Evolutionary conservation across 2,329 filamentous ascomycete genomes (phyloP), one percentile per base, ranked within the genome.

Genomic region (Alternaria ventricosa): DNA sequence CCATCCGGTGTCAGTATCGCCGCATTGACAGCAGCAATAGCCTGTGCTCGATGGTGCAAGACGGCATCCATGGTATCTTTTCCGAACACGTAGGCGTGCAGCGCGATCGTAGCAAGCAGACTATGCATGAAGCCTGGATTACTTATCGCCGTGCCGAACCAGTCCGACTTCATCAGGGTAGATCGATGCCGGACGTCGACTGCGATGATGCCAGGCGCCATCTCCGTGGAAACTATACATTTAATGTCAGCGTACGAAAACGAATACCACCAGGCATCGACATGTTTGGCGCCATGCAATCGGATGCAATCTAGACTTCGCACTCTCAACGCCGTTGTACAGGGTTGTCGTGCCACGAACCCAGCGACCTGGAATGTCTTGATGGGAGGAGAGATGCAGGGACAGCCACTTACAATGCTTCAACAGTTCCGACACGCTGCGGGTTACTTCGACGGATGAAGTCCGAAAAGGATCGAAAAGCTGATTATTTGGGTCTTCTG

Each of bases 121-220:
- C 77, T 79, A 51, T 80, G 76, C 77, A 80, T 79, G 60, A 80
- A 80, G n/a, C 75, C 78, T 49, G 61, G 36, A 62, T 79, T 77
- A 44, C 66, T 67, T 46, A 78, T 67, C 10, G 78, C 78, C 18
- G 73, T 78, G 49, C 75, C 73, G 58, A 79, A 78, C 78, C 78
- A 80, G 23, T 78, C 73, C 41, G 74, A 76, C 41, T 68, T 74
- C 73, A 79, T 79, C 55, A 79, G 57, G 25, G 74, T 71, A 4
- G 77, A 80, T 25, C 73, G 73, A 53, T 74, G 68, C 28, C 74
- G 74, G 59, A 79, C 65, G 51, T 80, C 78, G 51, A 80, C 72
- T n/a, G 77, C 75, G 49, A 80, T 80, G 27, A 75, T 75, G 43
- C 71, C 72, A 7, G 77, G 78, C 23, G 75, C 75, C 77, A 80